These are phyloP conservation scores for Pterocarpus santalinus DNA, from an alignment of 306 rosid genomes.

Conservation along the genomic window DNA sequence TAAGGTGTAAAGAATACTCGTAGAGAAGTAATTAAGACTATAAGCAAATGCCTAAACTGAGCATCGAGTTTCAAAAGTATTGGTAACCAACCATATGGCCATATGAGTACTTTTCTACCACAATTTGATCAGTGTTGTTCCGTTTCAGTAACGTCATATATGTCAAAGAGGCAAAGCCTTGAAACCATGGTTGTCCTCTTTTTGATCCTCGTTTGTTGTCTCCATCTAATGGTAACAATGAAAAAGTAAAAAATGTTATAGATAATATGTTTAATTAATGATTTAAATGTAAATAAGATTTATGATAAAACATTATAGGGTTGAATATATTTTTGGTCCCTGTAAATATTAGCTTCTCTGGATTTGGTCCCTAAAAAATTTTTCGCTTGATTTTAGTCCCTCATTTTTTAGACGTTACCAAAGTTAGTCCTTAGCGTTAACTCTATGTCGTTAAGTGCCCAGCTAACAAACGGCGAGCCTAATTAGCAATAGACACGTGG, in stretches of 20 bases:
- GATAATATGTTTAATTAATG: too few relatives aligned
- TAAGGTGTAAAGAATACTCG: slow-evolving; percentile 22
- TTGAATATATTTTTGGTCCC: too few relatives aligned
- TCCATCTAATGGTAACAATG: slow-evolving; percentile 12
- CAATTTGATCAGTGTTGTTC: slow-evolving; percentile 30
- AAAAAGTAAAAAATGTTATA: slow-evolving; percentile 25
- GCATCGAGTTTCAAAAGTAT: background rate
- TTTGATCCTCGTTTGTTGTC: background rate
- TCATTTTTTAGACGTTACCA: too few relatives aligned
- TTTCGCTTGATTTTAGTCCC: too few relatives aligned
- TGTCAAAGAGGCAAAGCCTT: background rate
- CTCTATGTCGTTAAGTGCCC: too few relatives aligned
- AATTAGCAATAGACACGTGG: too few relatives aligned
- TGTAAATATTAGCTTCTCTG: too few relatives aligned
- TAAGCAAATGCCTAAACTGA: background rate
- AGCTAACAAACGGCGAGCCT: too few relatives aligned
- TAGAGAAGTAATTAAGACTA: background rate
- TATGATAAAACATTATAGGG: too few relatives aligned
- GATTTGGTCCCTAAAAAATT: too few relatives aligned
- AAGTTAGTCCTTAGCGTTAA: too few relatives aligned
- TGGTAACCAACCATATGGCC: background rate
- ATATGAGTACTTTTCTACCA: slow-evolving; percentile 4
- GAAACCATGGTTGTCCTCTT: background rate
- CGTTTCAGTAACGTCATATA: slow-evolving; percentile 43
- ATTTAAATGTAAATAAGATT: too few relatives aligned